Evolutionary conservation across 2,329 filamentous ascomycete genomes (phyloP).

Genomic region (Karstenula rhodostoma): DNA sequence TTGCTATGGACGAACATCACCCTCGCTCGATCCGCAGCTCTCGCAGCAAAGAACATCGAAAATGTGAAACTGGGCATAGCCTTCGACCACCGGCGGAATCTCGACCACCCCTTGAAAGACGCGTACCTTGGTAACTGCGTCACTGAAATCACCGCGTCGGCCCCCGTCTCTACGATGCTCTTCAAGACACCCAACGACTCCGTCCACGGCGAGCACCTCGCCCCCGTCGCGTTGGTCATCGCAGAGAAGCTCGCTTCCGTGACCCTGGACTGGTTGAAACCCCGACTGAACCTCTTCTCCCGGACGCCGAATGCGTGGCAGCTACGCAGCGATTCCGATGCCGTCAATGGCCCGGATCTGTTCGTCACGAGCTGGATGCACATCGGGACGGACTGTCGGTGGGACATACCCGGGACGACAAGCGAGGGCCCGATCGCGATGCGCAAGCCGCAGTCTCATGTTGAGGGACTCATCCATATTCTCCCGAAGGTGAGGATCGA

Average conservation of each 20-base stretch:
- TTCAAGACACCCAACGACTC: background rate
- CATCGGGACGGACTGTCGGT: constrained; percentile 31
- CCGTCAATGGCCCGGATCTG: constrained; percentile 33
- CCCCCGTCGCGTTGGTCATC: constrained; percentile 1
- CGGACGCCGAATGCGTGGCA: constrained; percentile 6
- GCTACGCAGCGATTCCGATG: constrained; percentile 16
- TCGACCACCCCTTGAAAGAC: constrained; percentile 12
- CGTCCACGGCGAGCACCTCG: constrained; percentile 3
- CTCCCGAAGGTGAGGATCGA: constrained; percentile 25
- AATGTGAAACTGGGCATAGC: constrained; percentile 27
- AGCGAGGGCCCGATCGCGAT: constrained; percentile 27
- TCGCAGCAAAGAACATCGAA: constrained; percentile 6
- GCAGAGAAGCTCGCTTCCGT: background rate
- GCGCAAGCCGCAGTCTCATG: constrained; percentile 26
- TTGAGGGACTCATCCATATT: constrained; percentile 36
- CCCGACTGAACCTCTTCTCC: constrained; percentile 19
- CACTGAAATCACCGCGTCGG: constrained; percentile 14
- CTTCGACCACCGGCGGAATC: constrained; percentile 21
- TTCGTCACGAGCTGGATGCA: constrained; percentile 41
- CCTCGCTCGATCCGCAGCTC: constrained; percentile 19
- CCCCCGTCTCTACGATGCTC: constrained; percentile 8
- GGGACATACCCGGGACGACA: constrained; percentile 34
- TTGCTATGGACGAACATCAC: constrained; percentile 32
- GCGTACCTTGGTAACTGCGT: constrained; percentile 22
- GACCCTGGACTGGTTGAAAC: constrained; percentile 19